Percentiles rank a stretch among this genome's conserved stretches.
These are phyloP conservation scores for Chaetomium strumarium DNA, from an alignment of 2,329 filamentous ascomycete genomes.

Conservation along the genomic window DNA sequence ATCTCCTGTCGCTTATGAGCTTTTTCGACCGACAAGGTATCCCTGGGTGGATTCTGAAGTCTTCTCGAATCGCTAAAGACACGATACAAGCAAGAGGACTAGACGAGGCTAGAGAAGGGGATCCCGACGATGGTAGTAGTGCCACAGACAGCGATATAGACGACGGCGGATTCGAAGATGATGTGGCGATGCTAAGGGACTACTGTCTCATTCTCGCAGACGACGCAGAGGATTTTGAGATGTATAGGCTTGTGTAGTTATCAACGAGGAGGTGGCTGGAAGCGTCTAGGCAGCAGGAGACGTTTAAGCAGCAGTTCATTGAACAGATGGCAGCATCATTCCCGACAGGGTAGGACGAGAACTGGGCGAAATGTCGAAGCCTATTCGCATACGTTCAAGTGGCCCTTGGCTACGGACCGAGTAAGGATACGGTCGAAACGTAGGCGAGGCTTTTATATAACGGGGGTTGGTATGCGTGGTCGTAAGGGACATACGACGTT, in stretches of 20 bases:
- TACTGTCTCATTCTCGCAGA: slow-evolving; percentile 33
- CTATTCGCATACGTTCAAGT: slow-evolving; percentile 29
- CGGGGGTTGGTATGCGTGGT: slow-evolving; percentile 22
- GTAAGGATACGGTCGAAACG: slow-evolving; percentile 9
- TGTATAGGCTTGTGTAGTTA: slow-evolving; percentile 39
- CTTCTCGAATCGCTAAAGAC: neutral
- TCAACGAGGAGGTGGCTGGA: slow-evolving; percentile 33
- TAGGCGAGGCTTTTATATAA: slow-evolving; percentile 24
- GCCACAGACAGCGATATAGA: too few relatives aligned
- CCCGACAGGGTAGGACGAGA: slow-evolving; percentile 27
- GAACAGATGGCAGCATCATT: slow-evolving; percentile 25
- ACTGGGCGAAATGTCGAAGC: slow-evolving; percentile 29
- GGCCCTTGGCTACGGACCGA: slow-evolving; percentile 11
- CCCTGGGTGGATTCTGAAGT: slow-evolving; percentile 28
- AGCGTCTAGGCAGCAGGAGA: slow-evolving; percentile 23
- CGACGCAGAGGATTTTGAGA: slow-evolving; percentile 30
- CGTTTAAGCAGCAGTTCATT: slow-evolving; percentile 29
- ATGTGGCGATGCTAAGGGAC: slow-evolving; percentile 31
- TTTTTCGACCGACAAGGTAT: slow-evolving; percentile 41
- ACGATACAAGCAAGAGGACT: neutral
- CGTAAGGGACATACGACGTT: slow-evolving; percentile 16
- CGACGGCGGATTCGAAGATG: slow-evolving; percentile 27
- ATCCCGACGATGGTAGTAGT: too few relatives aligned
- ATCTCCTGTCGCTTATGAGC: slow-evolving; percentile 41
- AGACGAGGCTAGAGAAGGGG: slow-evolving; percentile 8